Percentiles rank a stretch among this genome's conserved stretches.
These are phyloP conservation scores for Kluyveromyces starmeri DNA, from an alignment of 805 yeast species.

Conservation along the genomic window DNA sequence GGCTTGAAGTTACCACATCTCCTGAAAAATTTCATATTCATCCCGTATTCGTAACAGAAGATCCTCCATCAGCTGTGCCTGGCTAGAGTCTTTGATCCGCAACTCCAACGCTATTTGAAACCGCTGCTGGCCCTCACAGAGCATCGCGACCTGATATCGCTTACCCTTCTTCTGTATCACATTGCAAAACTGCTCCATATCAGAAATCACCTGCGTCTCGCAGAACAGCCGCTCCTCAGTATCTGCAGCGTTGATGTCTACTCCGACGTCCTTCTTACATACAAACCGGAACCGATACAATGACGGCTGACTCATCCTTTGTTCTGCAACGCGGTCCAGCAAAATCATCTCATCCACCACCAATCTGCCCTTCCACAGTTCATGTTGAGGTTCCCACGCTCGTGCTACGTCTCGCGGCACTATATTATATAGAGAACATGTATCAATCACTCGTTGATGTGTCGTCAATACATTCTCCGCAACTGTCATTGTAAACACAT, in stretches of 20 bases:
- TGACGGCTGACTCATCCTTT: conserved; percentile 9
- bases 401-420: conserved; percentile 13
- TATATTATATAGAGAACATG: conserved; percentile 13
- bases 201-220: conserved; percentile 15
- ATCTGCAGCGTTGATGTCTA: neutral
- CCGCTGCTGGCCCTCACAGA: conserved; percentile 9
- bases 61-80: conserved; percentile 18
- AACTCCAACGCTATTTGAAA: conserved; percentile 16
- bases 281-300: conserved; percentile 15
- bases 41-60: conserved; percentile 22
- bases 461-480: conserved; percentile 2
- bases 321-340: neutral
- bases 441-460: conserved; percentile 2
- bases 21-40: conserved; percentile 24
- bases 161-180: conserved; percentile 12
- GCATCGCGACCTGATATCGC: conserved; percentile 14
- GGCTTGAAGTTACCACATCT: no score
- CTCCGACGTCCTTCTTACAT: conserved; percentile 8
- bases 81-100: conserved; percentile 10
- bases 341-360: conserved; percentile 14
- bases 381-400: conserved; percentile 11
- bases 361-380: conserved; percentile 15
- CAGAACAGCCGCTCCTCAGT: conserved; percentile 9
- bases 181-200: conserved; percentile 12
- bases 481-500: conserved; percentile 1